Percentiles rank a stretch among this genome's conserved stretches.
These are phyloP conservation scores for Microstroma glucosiphilum DNA, from an alignment of 1,284 basidiomycete genomes.

Conservation along the genomic window DNA sequence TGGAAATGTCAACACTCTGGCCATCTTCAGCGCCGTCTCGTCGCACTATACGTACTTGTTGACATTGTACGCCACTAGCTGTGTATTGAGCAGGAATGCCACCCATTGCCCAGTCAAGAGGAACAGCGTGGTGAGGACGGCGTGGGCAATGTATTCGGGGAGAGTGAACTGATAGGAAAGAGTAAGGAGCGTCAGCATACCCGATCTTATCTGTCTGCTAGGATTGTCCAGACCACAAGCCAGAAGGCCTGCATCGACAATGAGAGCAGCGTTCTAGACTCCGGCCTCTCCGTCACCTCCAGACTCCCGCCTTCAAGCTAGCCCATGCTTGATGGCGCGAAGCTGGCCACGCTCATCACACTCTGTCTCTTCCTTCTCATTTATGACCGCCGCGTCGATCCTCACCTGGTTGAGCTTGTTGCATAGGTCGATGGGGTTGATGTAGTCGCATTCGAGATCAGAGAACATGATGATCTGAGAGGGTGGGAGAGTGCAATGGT, in stretches of 20 bases:
- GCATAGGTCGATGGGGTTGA: constrained; percentile 99
- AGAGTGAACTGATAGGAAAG: constrained; percentile 71
- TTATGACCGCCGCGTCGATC: too few species aligned
- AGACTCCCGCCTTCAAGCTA: background rate
- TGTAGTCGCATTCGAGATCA: constrained; percentile 63
- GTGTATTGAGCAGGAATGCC: constrained; percentile 84
- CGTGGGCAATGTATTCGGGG: constrained; percentile 92
- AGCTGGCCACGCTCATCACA: background rate
- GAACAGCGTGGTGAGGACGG: constrained; percentile 68
- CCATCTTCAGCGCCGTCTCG: too few species aligned
- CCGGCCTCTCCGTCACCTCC: background rate
- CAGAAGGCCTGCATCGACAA: too few species aligned
- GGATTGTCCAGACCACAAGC: too few species aligned
- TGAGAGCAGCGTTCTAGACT: too few species aligned
- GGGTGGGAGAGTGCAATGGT: background rate
- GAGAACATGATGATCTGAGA: constrained; percentile 96
- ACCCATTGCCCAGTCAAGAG: constrained; percentile 73
- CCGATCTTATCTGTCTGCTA: too few species aligned
- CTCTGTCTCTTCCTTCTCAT: background rate
- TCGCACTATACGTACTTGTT: constrained; percentile 63
- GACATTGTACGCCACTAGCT: constrained; percentile 81
- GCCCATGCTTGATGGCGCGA: too few species aligned
- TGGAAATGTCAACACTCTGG: background rate
- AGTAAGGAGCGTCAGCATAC: background rate
- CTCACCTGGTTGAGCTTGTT: constrained; percentile 95